Base-by-base conservation (phyloP, 768 basidiomycete genomes). In the Steccherinum ochraceum region DNA sequence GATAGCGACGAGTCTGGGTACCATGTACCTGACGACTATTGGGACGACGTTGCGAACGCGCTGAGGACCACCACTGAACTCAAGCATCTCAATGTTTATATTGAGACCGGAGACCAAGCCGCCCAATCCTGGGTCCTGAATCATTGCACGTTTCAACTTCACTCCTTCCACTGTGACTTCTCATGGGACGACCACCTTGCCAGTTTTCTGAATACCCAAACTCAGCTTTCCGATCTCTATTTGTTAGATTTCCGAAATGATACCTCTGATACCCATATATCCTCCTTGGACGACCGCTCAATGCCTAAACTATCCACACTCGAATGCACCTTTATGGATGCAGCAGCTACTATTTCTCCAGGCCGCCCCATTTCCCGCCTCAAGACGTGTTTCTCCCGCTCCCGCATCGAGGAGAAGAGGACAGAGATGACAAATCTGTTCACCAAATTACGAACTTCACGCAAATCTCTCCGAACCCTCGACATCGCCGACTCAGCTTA, bases 271-370 rank as follows among this genome's bases (percentile, higher is more conserved):
- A 43, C 21, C 41, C 16, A 7, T n/a, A 7, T 30, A 24, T 57
- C 52, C 7, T 53, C 59, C 12, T 55, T 56, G 30, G 30, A 52
- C 39, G 52, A 61, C 24, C 62, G 61, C 42, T 61, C 55, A 45
- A 61, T 86, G 21, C 77, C 79, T 27, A 66, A 67, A 44, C 67
- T 86, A 20, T 69, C 76, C 4, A 74, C 67, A 21, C 62, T 86
- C 40, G 81, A 85, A 64, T 86, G 84, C 64, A 83, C 83, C 1
- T 85, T 85, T 63, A 67, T 77, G 16, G 83, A 83, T 63, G 84
- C 83, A 1, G 83, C 79, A 3, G 70, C 71, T 45, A 72, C 72
- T 13, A 64, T 86, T 10, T 72, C 79, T 19, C 81, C 84, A 0
- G 70, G 70, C 11, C 73, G 84, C 2, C 83, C 84, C 5, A 64